A percentile compares a stretch with the other conserved stretches of the same genome.
These are phyloP conservation scores for Cyclotella distinguenda DNA, from an alignment of 108 stramenopile genomes.

Conservation along the genomic window DNA sequence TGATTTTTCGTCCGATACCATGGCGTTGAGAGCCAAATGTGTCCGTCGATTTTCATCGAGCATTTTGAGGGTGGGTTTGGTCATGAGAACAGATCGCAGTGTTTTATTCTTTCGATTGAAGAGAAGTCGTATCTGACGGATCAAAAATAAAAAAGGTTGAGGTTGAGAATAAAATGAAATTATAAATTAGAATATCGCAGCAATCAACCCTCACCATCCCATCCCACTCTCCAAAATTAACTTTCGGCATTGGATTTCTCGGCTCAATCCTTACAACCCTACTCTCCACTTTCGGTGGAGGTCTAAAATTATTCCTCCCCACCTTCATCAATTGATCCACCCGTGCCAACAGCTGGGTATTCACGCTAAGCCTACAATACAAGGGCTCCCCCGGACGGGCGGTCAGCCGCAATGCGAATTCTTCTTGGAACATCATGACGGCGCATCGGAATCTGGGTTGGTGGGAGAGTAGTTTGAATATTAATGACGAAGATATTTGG, in stretches of 20 bases:
- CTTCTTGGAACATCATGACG: constrained; percentile 99
- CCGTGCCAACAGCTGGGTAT: constrained; percentile 96
- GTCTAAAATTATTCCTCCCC: constrained; percentile 98
- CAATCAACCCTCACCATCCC: constrained; percentile 98
- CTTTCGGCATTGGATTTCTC: constrained; percentile 95
- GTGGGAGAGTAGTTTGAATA: constrained; percentile 95
- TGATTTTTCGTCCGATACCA: constrained; percentile 17
- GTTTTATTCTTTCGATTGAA: constrained; percentile 96
- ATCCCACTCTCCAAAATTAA: constrained; percentile 99
- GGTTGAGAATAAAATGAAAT: background rate
- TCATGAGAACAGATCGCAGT: constrained; percentile 72
- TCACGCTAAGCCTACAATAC: constrained; percentile 97
- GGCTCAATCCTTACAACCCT: constrained; percentile 91
- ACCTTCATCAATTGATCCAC: constrained; percentile 98
- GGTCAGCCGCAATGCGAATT: constrained; percentile 92
- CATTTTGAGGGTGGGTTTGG: constrained; percentile 82
- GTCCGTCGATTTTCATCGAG: constrained; percentile 91
- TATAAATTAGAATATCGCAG: too few relatives aligned
- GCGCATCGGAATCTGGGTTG: constrained; percentile 97
- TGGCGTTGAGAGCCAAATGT: constrained; percentile 54
- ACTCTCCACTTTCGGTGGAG: constrained; percentile 94
- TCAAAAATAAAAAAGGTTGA: constrained; percentile 19
- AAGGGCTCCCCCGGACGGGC: constrained; percentile 94
- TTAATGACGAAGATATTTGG: constrained; percentile 92
- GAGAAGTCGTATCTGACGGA: constrained; percentile 62